Percentiles rank a stretch among this genome's conserved stretches.
Evolutionary conservation across 1,139 yeast genomes (phyloP).

Genomic region (Yamadazyma siamensis): DNA sequence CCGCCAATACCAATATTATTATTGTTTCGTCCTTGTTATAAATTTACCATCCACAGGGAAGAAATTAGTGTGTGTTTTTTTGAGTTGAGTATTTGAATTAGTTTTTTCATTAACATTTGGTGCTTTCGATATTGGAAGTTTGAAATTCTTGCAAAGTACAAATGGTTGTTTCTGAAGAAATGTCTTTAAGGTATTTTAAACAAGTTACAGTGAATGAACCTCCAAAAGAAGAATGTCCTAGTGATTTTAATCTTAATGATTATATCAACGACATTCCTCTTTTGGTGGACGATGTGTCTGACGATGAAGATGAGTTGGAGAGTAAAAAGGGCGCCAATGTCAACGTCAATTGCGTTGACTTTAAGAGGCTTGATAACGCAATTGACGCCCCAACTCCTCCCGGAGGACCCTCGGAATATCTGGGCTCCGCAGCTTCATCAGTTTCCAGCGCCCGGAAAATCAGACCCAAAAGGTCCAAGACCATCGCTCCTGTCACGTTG

Average conservation of each 20-base stretch:
- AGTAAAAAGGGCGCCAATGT: conserved; percentile 22
- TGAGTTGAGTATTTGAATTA: too few relatives aligned
- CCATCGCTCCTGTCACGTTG: conserved; percentile 23
- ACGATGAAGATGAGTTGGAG: conserved; percentile 13
- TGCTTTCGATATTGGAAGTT: too few relatives aligned
- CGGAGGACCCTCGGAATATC: not conserved
- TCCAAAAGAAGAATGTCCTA: too few relatives aligned
- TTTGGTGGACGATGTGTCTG: conserved; percentile 12
- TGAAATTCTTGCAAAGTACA: too few relatives aligned
- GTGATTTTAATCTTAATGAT: conserved; percentile 12
- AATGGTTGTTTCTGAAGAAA: conserved; percentile 9
- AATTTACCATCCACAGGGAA: too few relatives aligned
- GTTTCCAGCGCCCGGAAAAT: conserved; percentile 1
- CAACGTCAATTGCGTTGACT: conserved; percentile 1
- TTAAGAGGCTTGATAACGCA: not conserved
- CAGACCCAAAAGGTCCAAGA: conserved; percentile 5
- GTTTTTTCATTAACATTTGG: too few relatives aligned
- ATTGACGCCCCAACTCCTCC: too few relatives aligned
- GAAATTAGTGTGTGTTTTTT: too few relatives aligned
- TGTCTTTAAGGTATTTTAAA: conserved; percentile 5
- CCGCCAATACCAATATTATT: too few relatives aligned
- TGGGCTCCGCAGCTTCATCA: not conserved
- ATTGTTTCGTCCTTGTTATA: too few relatives aligned
- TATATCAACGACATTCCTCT: conserved; percentile 15
- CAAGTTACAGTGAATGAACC: conserved; percentile 2